Evolutionary conservation across 2,329 filamentous ascomycete species (phyloP).

Genomic region (Ophiocordyceps camponoti-rufipedis): DNA sequence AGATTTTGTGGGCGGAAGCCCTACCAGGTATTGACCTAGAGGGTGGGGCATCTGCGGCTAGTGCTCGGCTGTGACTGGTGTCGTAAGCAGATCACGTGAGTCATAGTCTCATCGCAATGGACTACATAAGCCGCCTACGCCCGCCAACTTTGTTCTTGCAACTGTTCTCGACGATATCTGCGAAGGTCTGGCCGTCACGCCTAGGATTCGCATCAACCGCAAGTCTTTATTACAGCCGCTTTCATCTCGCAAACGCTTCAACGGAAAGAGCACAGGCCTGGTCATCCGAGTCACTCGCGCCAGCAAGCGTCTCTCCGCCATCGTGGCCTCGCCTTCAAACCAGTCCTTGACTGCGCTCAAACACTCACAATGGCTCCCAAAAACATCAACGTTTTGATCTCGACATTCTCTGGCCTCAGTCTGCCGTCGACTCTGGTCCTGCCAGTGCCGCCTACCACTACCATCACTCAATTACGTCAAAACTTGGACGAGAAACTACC

Average conservation of each 20-base stretch:
- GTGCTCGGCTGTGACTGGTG: conserved; percentile 6
- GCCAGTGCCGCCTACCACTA: conserved; percentile 46
- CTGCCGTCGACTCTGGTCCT: conserved; percentile 70
- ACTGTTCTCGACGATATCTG: not conserved
- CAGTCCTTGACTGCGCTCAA: not conserved
- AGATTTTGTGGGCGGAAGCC: conserved; percentile 28
- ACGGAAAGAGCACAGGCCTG: too few species aligned
- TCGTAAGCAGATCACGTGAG: conserved; percentile 11
- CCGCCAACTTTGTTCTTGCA: too few species aligned
- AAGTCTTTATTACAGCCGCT: too few species aligned
- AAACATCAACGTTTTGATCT: conserved; percentile 65
- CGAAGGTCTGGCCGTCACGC: too few species aligned
- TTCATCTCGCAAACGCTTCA: too few species aligned
- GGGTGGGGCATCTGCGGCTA: conserved; percentile 13
- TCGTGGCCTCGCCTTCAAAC: too few species aligned
- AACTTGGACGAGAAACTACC: conserved; percentile 44
- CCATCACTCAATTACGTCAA: conserved; percentile 48
- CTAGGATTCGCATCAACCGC: too few species aligned
- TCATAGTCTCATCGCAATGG: not conserved
- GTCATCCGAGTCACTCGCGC: too few species aligned
- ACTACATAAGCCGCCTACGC: too few species aligned
- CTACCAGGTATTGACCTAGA: conserved; percentile 18
- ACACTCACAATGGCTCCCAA: conserved; percentile 28
- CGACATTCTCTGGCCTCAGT: conserved; percentile 66
- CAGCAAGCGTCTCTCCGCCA: too few species aligned